Base-by-base conservation (phyloP, 2,329 filamentous ascomycete species). In the Aureobasidium sp. region DNA sequence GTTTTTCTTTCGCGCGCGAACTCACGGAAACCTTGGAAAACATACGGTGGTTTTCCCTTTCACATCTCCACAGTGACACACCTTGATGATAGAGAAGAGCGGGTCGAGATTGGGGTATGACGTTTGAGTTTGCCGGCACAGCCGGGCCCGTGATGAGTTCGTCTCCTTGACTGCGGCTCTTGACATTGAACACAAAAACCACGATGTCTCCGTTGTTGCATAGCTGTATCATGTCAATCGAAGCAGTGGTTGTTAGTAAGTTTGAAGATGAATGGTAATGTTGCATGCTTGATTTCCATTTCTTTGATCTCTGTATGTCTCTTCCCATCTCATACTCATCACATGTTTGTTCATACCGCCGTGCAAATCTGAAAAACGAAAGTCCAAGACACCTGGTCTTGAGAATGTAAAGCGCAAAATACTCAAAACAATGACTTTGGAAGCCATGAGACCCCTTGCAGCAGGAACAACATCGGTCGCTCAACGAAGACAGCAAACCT, bases 131-230 rank as follows among this genome's bases (percentile, higher is more conserved):
- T 52, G 20, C 49, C 49, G 49, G 34, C 3, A 27, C 49, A 36
- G 36, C 49, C 49, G 49, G 31, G 20, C 34, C 34, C 49, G 49
- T 29, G 14, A 31, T 15, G 34, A 52, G n/a, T 61, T 63, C 69
- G 31, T 69, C 68, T 27, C 70, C 72, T 55, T 70, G 68, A 27
- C 97, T 51, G 29, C 31, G 29, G 31, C 47, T 22, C 47, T 34
- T 36, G 45, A 29, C 29, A 5, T 20, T 2, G 27, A 47, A 47
- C 11, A 47, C 41, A 47, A 25, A 27, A 44, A 27, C 7, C 22
- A 27, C 12, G 14, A 17, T 6, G 22, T 47, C 14, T 2, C 25
- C 29, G 25, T 27, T 15, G n/a, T 5, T 42, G 20, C 41, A 42
- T 14, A 7, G 20, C 11, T 44, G 3, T 14, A 20, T 12, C 20